Evolutionary conservation across 2,329 filamentous ascomycete genomes (phyloP).

Genomic region (Pseudogymnoascus destructans): DNA sequence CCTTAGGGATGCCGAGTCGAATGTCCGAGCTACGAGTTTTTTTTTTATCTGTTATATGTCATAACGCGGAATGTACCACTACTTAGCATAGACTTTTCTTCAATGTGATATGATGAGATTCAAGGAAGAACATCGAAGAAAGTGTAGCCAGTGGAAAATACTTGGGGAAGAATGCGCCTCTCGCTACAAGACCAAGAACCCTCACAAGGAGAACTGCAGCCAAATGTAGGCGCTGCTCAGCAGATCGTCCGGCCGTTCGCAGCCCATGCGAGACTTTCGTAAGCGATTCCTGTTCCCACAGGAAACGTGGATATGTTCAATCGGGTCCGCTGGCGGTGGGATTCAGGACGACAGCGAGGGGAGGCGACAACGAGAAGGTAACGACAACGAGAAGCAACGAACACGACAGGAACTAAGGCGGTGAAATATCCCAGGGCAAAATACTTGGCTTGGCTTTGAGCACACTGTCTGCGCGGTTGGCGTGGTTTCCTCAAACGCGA

Average conservation of each 20-base stretch:
- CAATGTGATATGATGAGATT: slow-evolving; percentile 1
- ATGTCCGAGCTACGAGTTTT: slow-evolving; percentile 10
- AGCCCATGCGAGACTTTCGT: too few species aligned
- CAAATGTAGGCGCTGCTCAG: too few species aligned
- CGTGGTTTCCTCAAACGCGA: neutral
- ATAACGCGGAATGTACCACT: slow-evolving; percentile 4
- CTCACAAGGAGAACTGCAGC: too few species aligned
- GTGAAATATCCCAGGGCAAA: neutral
- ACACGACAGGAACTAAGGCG: neutral
- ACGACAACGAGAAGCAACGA: neutral
- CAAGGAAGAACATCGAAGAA: neutral
- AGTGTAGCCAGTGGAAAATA: too few species aligned
- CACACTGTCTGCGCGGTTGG: neutral
- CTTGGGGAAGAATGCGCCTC: too few species aligned
- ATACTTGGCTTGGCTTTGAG: neutral
- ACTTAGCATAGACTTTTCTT: slow-evolving; percentile 7
- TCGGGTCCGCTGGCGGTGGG: neutral
- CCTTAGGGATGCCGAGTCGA: slow-evolving; percentile 10
- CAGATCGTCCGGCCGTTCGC: too few species aligned
- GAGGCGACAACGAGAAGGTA: neutral
- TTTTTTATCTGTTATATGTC: slow-evolving; percentile 2
- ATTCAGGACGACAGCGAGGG: neutral
- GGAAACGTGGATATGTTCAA: too few species aligned
- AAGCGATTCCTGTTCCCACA: too few species aligned
- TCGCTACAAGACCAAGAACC: too few species aligned